These are phyloP conservation scores for Crithidia brevicula DNA, from an alignment of 208 protist genomes.

Conservation along the genomic window DNA sequence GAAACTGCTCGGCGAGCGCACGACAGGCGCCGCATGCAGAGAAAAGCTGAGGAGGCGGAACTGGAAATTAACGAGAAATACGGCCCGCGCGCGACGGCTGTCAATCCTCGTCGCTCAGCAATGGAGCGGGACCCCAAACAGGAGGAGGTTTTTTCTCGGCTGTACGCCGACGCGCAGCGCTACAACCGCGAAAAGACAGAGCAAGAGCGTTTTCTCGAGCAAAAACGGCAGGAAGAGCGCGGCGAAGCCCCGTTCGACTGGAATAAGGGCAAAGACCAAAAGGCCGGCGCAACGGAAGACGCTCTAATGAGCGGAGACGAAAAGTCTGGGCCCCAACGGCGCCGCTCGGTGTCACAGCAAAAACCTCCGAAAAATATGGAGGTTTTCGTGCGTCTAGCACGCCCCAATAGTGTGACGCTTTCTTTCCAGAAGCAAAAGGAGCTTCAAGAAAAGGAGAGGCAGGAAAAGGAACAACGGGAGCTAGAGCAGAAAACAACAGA, in stretches of 20 bases:
- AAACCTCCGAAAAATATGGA: constrained; percentile 31
- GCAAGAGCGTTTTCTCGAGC: constrained; percentile 34
- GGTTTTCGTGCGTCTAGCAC: constrained; percentile 63
- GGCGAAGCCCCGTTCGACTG: constrained; percentile 20
- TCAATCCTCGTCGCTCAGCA: constrained; percentile 7
- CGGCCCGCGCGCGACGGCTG: neutral
- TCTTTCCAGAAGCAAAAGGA: constrained; percentile 47
- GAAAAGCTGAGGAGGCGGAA: neutral
- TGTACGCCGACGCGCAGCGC: constrained; percentile 67
- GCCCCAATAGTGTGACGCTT: constrained; percentile 34
- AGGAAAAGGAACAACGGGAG: constrained; percentile 29
- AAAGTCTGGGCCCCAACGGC: constrained; percentile 1
- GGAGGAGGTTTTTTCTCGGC: constrained; percentile 48
- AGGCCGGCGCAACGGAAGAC: neutral
- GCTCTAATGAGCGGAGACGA: neutral
- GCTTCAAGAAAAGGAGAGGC: constrained; percentile 29
- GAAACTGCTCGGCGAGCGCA: neutral
- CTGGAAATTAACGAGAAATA: constrained; percentile 10
- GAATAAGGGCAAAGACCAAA: neutral
- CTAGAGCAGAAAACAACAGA: constrained; percentile 29
- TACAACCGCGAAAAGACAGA: constrained; percentile 43
- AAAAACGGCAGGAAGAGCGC: constrained; percentile 33
- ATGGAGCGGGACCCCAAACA: neutral
- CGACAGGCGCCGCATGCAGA: constrained; percentile 6
- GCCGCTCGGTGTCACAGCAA: neutral